phyloP scores from a whole-genome alignment of 1,139 yeast genomes.

The Hemisphaericaspora lyxosophila region DNA sequence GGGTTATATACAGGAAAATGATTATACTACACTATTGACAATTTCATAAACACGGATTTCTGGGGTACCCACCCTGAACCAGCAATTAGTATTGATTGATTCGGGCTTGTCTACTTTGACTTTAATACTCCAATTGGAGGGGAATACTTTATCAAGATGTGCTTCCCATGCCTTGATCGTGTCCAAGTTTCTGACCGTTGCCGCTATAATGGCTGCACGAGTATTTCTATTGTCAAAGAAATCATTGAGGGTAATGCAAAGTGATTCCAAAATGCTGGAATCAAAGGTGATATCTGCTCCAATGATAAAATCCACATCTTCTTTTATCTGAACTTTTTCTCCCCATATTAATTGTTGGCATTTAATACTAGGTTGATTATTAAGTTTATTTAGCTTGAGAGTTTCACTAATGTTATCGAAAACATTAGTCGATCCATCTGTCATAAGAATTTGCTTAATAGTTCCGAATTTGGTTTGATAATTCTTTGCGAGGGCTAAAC shows the following conservation, averaged over 20 bases:
- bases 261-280: constrained; percentile 52
- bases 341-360: constrained; percentile 59
- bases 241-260: constrained; percentile 50
- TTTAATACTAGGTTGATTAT: constrained; percentile 12
- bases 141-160: constrained; percentile 30
- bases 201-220: constrained; percentile 53
- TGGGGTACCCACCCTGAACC: constrained; percentile 38
- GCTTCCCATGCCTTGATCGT: constrained; percentile 59
- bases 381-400: constrained; percentile 41
- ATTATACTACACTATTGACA: neutral
- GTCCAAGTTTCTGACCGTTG: constrained; percentile 65
- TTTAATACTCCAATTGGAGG: constrained; percentile 24
- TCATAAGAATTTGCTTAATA: constrained; percentile 44
- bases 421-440: constrained; percentile 77
- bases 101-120: constrained; percentile 20
- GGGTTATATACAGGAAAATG: constrained; percentile 13
- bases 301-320: constrained; percentile 47
- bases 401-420: constrained; percentile 52
- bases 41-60: constrained; percentile 41
- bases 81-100: constrained; percentile 18
- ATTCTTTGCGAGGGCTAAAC: constrained; percentile 50
- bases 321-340: constrained; percentile 27
- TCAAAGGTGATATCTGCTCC: constrained; percentile 93
- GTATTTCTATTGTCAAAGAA: constrained; percentile 33
- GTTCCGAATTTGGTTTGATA: constrained; percentile 17